Evolutionary conservation across 2,329 filamentous ascomycete species (phyloP), one percentile per base, ranked within the genome.

Genomic region (Clarireedia paspali): DNA sequence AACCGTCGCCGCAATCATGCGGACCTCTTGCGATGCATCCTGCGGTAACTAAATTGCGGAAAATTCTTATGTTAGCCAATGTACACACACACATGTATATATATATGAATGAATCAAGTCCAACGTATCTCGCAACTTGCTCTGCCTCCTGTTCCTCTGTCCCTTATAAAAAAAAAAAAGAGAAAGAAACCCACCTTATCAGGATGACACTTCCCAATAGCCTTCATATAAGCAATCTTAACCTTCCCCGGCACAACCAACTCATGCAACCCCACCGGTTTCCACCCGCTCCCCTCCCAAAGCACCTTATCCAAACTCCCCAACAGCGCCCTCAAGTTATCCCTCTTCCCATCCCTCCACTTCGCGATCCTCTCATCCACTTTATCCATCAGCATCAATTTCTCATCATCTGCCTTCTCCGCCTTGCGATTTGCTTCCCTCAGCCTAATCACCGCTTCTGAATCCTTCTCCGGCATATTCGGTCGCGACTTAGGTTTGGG

Each of bases 161-260:
- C 30, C 10, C 15, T 45, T 4, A 34, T 14, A 1, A 6, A 24
- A 55, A 9, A 20, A 27, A n/a, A 53, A 46, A 39, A 59, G 38
- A 50, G 10, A 42, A 57, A 58, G 17, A 59, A 63, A 72, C 83
- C 73, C 78, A 96, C 94, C 87, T 99, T 99, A 72, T 99, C 94
- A 59, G 94, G 94, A 78, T 99, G 94, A 64, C 94, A 94, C 78
- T 96, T 97, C 10, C 87, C 89, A 79, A 99, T 97, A 5, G 92
- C 94, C 81, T 96, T 96, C 94, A 99, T 97, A 70, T 99, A 99
- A 58, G 88, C 79, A 62, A 99, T 87, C 81, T 99, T 99, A 70
- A 97, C 94, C 77, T 92, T 96, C 64, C 89, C 91, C 36, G 91
- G 85, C 79, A 96, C 81, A 52, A 99, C 87, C 64, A 99, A 72